Evolutionary conservation across 129 eudicot genomes (phyloP).

Genomic region (Flaveria robusta): DNA sequence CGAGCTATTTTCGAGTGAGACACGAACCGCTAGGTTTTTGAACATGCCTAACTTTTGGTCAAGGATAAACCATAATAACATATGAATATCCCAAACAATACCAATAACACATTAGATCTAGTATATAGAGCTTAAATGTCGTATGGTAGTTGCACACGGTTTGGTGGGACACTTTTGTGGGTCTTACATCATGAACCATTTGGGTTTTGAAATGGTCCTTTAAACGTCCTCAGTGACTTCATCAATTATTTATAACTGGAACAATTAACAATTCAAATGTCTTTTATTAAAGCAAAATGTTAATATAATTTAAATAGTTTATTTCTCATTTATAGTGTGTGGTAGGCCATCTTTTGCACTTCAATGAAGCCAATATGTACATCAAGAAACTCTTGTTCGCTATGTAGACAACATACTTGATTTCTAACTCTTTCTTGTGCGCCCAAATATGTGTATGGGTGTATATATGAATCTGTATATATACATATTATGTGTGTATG

Average conservation of each 20-base stretch:
- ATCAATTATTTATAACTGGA: neutral
- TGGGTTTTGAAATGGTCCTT: neutral
- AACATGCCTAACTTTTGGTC: too few species aligned
- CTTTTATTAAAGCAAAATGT: constrained; percentile 10
- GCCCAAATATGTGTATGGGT: neutral
- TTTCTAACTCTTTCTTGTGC: constrained; percentile 16
- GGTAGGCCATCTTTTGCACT: constrained; percentile 42
- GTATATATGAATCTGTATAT: neutral
- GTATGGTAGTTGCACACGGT: neutral
- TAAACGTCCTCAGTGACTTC: constrained; percentile 2
- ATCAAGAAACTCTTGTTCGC: constrained; percentile 24
- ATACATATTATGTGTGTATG: too few species aligned
- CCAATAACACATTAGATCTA: neutral
- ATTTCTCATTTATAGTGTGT: constrained; percentile 12
- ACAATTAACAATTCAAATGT: constrained; percentile 11
- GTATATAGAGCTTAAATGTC: neutral
- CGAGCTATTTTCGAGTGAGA: too few species aligned
- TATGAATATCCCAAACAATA: neutral
- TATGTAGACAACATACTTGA: constrained; percentile 21
- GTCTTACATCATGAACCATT: constrained; percentile 28
- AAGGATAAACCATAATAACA: neutral
- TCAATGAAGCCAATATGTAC: constrained; percentile 17
- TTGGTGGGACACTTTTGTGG: neutral
- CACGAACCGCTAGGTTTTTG: too few species aligned
- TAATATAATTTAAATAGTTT: constrained; percentile 18